Conservation (phyloP, 495 filamentous ascomycete species). For the Copromyces sp. region DNA sequence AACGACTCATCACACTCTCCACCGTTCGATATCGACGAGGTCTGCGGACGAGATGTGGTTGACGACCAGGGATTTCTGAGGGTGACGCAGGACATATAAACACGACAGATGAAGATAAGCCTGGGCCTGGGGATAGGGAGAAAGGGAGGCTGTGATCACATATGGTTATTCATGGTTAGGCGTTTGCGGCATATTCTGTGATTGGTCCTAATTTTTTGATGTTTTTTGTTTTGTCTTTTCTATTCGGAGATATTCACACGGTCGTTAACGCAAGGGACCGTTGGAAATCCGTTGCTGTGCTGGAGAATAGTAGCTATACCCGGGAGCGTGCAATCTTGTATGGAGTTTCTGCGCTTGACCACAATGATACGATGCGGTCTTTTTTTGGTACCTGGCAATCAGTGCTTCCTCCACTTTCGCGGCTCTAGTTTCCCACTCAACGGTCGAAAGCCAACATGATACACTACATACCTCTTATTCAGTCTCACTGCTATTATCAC, state of each 20-base stretch:
- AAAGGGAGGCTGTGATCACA: not conserved
- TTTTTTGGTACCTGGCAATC: not conserved
- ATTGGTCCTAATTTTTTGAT: not conserved
- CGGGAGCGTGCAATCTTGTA: not conserved
- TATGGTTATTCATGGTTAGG: not conserved
- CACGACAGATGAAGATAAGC: not conserved
- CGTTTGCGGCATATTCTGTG: not conserved
- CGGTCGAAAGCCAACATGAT: not conserved
- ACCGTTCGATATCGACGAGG: conserved; percentile 19
- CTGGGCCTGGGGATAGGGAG: not conserved
- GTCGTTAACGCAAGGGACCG: not conserved
- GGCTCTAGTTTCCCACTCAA: not conserved
- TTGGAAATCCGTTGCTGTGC: not conserved
- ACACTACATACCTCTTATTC: not conserved
- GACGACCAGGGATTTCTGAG: not conserved
- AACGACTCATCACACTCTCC: conserved; percentile 5
- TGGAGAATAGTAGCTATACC: not conserved
- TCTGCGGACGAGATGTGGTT: conserved; percentile 22
- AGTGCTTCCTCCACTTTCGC: not conserved
- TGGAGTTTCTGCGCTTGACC: not conserved
- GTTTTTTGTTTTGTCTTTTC: not conserved
- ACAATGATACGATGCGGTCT: not conserved
- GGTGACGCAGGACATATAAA: not conserved
- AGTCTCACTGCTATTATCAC: not conserved
- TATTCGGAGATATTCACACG: not conserved